phyloP scores from a whole-genome alignment of 768 basidiomycete genomes.

The Rhodosporidiobolus sp. region DNA sequence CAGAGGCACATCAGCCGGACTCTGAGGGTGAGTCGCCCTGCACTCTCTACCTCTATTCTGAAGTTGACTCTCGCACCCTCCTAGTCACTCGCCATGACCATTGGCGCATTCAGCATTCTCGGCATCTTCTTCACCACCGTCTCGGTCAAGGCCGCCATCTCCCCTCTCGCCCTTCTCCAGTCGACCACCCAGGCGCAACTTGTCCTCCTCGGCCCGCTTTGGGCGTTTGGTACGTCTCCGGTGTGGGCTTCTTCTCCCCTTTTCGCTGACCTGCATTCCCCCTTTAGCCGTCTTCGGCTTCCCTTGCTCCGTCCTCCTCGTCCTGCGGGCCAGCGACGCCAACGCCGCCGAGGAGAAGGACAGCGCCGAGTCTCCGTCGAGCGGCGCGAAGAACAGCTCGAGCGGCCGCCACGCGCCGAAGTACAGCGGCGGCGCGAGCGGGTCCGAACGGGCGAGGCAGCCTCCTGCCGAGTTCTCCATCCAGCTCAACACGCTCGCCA shows the following conservation, averaged over 20 bases:
- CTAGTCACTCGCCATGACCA: slow-evolving; percentile 8
- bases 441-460: too few species aligned
- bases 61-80: neutral
- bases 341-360: neutral
- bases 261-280: too few species aligned
- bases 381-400: too few species aligned
- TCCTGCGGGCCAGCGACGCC: neutral
- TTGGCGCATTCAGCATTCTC: slow-evolving; percentile 3
- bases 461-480: too few species aligned
- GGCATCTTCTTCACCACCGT: slow-evolving; percentile 12
- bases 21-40: neutral
- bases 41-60: too few species aligned
- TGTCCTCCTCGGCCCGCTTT: slow-evolving; percentile 16
- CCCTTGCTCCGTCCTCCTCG: slow-evolving; percentile 6
- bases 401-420: too few species aligned
- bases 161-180: neutral
- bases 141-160: neutral
- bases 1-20: neutral
- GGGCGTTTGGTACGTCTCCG: slow-evolving; percentile 3
- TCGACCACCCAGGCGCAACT: neutral
- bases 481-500: neutral
- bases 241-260: too few species aligned
- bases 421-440: too few species aligned
- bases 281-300: neutral
- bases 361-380: neutral